Evolutionary conservation across 2,329 filamentous ascomycete genomes (phyloP).

Genomic region (Epichloe baconii): DNA sequence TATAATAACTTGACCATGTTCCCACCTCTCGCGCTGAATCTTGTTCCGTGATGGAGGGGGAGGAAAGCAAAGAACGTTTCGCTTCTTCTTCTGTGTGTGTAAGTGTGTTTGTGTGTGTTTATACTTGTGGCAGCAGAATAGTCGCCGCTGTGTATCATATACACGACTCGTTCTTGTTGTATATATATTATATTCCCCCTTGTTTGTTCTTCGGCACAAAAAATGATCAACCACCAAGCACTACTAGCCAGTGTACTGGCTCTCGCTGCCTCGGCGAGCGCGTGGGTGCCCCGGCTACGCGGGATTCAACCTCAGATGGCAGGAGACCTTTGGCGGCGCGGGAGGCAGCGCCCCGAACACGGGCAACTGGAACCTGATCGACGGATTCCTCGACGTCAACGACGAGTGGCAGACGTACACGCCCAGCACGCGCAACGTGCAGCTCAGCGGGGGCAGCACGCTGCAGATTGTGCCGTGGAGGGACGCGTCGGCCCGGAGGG

Average conservation of each 20-base stretch:
- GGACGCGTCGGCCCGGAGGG: constrained; percentile 17
- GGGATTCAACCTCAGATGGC: constrained; percentile 28
- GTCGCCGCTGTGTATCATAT: neutral
- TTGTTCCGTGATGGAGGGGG: neutral
- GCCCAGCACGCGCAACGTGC: constrained; percentile 31
- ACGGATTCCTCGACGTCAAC: constrained; percentile 32
- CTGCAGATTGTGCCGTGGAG: constrained; percentile 37
- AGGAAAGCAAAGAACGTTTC: neutral
- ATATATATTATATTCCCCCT: neutral
- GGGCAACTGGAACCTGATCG: constrained; percentile 29
- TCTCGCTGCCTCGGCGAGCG: constrained; percentile 20
- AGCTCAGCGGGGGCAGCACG: constrained; percentile 35
- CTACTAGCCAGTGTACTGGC: constrained; percentile 16
- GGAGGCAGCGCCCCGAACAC: constrained; percentile 21
- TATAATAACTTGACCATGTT: constrained; percentile 2
- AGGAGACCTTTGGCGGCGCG: constrained; percentile 28
- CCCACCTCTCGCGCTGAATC: neutral
- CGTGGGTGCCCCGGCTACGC: constrained; percentile 24
- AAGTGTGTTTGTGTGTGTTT: no score
- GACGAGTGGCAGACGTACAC: constrained; percentile 39
- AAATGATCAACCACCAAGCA: constrained; percentile 12
- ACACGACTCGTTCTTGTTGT: neutral
- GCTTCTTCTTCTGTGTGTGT: constrained; percentile 14
- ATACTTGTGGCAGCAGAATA: neutral
- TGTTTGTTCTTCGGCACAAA: neutral